Base-by-base conservation (phyloP, 768 basidiomycete genomes). In the Solioccasus polychromus region DNA sequence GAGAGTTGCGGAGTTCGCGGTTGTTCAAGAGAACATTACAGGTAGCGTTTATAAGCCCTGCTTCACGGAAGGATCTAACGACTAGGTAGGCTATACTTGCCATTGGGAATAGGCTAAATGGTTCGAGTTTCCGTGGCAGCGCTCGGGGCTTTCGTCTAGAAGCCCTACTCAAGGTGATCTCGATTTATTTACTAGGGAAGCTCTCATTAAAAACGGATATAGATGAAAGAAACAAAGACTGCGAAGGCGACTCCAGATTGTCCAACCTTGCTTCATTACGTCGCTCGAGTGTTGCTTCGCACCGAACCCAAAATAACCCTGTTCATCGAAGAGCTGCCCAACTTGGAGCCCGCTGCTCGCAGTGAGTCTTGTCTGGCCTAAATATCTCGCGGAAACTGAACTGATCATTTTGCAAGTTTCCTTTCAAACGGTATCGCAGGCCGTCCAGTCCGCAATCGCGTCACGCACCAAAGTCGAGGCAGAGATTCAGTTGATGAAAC, bases 261-360 rank as follows among this genome's bases (percentile, higher is more conserved):
- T 53, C 91, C 92, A 0, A 95, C 92, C 0, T 70, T 97, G n/a
- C 72, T 96, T 11, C 93, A 95, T 62, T 95, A 92, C 60, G 63
- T 95, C n/a, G 90, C 88, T 11, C 76, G 78, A 37, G 75, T 88
- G 6, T 71, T 95, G 14, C 56, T 88, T 45, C 77, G 83, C 24
- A 75, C 75, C 6, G 83, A 93, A 58, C 77, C 85, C 0, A 68
- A 73, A 0, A 61, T 90, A 11, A 68, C 86, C 5, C 73, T 73
- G 15, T 94, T 93, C 63, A 76, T 88, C 4, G 84, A 90, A 20
- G 92, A 94, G 11, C 67, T 90, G 55, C 84, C 89, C 1, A 83
- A 80, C 59, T 54, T 96, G 3, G 90, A 93, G 61, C 79, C 88
- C 4, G 92, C 90, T 9, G 85, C 90, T 18, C 76, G 90, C 55